Evolutionary conservation across 192 early-diverging fungal genomes (phyloP).

Genomic region (Backusella parvicylindrica): DNA sequence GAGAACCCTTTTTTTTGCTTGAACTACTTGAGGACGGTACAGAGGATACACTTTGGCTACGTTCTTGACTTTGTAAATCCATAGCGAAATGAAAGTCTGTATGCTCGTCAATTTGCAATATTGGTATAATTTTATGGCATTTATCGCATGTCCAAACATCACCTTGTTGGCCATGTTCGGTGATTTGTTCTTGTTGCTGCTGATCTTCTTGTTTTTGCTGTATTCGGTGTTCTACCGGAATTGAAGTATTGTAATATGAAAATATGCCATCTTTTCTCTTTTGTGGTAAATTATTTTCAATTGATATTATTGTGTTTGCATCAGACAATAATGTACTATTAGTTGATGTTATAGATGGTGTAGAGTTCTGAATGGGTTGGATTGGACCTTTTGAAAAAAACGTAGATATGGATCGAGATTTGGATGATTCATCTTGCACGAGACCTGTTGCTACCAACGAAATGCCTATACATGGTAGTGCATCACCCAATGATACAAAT

Average conservation of each 20-base stretch:
- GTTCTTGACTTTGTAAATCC: constrained; percentile 27
- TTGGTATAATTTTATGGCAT: constrained; percentile 25
- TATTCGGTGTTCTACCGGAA: background rate
- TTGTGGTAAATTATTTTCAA: background rate
- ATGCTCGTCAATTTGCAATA: constrained; percentile 39
- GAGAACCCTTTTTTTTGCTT: background rate
- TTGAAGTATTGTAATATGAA: background rate
- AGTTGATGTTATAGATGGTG: background rate
- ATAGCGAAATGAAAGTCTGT: constrained; percentile 55
- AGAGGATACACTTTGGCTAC: background rate
- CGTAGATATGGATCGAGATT: background rate
- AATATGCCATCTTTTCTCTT: background rate
- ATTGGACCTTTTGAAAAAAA: background rate
- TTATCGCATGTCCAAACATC: constrained; percentile 22
- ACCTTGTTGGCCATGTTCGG: background rate
- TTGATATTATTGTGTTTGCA: background rate
- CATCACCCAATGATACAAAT: background rate
- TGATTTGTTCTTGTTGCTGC: background rate
- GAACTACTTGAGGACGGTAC: background rate
- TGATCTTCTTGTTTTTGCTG: background rate
- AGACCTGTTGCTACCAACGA: background rate
- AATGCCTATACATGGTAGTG: background rate
- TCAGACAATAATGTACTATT: background rate
- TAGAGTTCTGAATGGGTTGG: background rate
- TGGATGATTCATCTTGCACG: constrained; percentile 6